A percentile compares a stretch with the other conserved stretches of the same genome.
Evolutionary conservation across 179 eudicot genomes (phyloP).

Genomic region (Carnegiea gigantea): DNA sequence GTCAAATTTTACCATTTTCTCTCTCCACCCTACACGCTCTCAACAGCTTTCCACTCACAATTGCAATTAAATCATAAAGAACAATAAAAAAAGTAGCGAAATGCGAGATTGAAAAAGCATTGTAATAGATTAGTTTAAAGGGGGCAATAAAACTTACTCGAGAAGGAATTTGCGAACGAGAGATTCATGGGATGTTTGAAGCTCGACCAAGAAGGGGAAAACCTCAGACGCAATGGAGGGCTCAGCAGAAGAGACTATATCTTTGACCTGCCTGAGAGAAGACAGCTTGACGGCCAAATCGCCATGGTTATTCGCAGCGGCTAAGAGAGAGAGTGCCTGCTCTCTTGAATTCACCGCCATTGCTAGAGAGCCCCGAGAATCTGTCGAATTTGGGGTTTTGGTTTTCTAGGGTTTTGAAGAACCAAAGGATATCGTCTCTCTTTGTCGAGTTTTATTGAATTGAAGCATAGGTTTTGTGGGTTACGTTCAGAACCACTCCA

Average conservation of each 20-base stretch:
- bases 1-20: background rate
- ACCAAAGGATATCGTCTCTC: background rate
- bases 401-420: slow-evolving; percentile 23
- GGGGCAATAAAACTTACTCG: slow-evolving; percentile 42
- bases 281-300: slow-evolving; percentile 85
- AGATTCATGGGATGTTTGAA: slow-evolving; percentile 59
- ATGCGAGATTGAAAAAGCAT: slow-evolving; percentile 4
- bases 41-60: background rate
- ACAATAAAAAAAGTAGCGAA: background rate
- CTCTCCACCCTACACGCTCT: too few relatives aligned
- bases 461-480: background rate
- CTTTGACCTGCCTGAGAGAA: slow-evolving; percentile 68
- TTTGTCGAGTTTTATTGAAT: background rate
- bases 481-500: background rate
- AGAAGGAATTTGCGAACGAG: slow-evolving; percentile 70
- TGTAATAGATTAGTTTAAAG: background rate
- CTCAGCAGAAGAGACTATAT: slow-evolving; percentile 43
- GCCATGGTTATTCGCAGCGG: slow-evolving; percentile 81
- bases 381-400: background rate
- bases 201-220: slow-evolving; percentile 63
- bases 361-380: background rate
- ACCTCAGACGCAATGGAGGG: slow-evolving; percentile 52
- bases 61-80: background rate
- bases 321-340: slow-evolving; percentile 59
- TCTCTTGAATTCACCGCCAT: slow-evolving; percentile 62